Base-by-base conservation (phyloP, 75 land plant species). In the Sequoiadendron giganteum region DNA sequence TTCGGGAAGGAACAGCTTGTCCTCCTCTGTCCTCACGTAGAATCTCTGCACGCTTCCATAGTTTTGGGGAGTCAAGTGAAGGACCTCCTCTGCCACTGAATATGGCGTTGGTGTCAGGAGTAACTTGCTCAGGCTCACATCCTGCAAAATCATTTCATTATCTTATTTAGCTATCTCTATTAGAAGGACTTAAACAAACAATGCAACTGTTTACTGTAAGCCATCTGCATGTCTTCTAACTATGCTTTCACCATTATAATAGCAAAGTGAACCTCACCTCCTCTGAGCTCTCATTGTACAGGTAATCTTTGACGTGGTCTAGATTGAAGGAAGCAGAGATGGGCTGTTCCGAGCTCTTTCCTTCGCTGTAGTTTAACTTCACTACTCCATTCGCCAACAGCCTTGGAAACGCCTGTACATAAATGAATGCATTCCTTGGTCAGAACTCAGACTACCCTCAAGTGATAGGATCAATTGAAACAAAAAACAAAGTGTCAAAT, bases 1-100 rank as follows among this genome's bases (percentile, higher is more conserved):
- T 19, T 75, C 19, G 2, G 83, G 83, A 47, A 32, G 40, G n/a
- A 43, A 58, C 11, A 88, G 28, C 56, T 47, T 85, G 89, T 90
- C 91, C 18, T 90, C 39, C 68, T 70, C 54, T n/a, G 86, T 88
- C 43, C 38, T 25, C 55, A 90, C 83, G 75, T 52, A 90, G 34
- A 90, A 88, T 32, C 91, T 61, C 16, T 84, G 55, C 21, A 90
- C 73, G 1, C 77, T 85, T 0, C 91, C 91, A 75, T 88, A 90
- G 13, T 77, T 90, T n/a, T 85, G 6, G 6, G 54, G 10, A 14
- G 86, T 88, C 42, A 90, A 68, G 3, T 48, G 18, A 32, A 90
- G 91, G 45, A 52, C 68, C 47, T 90, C 87, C 18, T 36, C 75
- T 11, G 84, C 68, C 30, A 89, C 83, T 38, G 58, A 10, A 32